Conservation (phyloP, 2,329 filamentous ascomycete genomes). For the Aspergillus terreus region DNA sequence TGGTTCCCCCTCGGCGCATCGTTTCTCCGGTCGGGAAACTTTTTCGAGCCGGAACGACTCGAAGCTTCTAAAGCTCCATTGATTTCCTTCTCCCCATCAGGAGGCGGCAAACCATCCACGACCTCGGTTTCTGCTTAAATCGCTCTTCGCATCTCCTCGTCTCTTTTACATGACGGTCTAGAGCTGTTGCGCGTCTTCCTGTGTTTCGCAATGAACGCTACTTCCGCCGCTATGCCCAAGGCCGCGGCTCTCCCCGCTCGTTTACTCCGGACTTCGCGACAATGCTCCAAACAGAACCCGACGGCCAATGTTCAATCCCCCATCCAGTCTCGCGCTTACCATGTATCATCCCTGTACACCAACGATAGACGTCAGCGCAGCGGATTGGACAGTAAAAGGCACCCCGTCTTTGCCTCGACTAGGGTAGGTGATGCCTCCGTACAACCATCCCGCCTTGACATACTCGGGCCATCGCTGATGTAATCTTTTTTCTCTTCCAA, state of each 20-base stretch:
- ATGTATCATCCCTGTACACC: constrained; percentile 26
- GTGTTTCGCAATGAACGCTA: constrained; percentile 36
- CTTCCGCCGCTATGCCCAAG: constrained; percentile 39
- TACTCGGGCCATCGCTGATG: constrained; percentile 5
- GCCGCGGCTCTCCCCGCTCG: constrained; percentile 41
- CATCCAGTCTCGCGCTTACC: constrained; percentile 34
- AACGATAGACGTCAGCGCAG: constrained; percentile 24
- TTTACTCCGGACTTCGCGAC: constrained; percentile 39
- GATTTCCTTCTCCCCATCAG: constrained; percentile 10
- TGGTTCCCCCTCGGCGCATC: constrained; percentile 18
- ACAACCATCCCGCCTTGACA: neutral
- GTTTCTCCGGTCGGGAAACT: constrained; percentile 32
- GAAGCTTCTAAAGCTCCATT: constrained; percentile 25
- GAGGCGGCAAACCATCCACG: constrained; percentile 14
- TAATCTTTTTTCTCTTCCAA: neutral
- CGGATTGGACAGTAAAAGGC: constrained; percentile 23
- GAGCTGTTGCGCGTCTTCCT: constrained; percentile 8
- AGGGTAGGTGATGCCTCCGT: constrained; percentile 25
- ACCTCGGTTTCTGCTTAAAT: too few species aligned
- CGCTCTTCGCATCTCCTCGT: neutral
- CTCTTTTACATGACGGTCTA: neutral
- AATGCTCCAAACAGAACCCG: constrained; percentile 35
- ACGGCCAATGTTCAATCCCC: constrained; percentile 26
- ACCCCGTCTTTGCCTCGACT: constrained; percentile 18
- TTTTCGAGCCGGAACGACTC: constrained; percentile 28